phyloP scores from a whole-genome alignment of 805 yeast genomes.

The Brettanomyces anomalus region DNA sequence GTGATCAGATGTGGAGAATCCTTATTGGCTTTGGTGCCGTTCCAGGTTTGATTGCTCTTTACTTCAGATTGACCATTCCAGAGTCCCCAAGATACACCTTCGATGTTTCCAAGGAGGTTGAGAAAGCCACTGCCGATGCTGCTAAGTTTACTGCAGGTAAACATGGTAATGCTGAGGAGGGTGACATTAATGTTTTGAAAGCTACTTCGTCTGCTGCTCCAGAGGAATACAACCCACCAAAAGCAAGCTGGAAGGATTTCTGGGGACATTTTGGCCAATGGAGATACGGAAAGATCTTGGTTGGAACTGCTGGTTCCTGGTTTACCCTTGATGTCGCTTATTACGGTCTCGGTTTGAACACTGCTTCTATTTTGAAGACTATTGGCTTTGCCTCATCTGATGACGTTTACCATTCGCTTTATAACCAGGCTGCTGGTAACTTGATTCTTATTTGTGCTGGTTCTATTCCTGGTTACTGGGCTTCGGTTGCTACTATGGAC shows the following conservation, averaged over 20 bases:
- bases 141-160: conserved; percentile 42
- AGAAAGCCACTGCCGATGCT: conserved; percentile 47
- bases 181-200: conserved; percentile 35
- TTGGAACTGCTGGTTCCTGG: conserved; percentile 93
- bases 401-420: conserved; percentile 62
- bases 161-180: conserved; percentile 39
- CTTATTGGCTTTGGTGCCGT: conserved; percentile 83
- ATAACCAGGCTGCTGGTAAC: conserved; percentile 84
- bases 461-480: conserved; percentile 92
- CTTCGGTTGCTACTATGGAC: conserved; percentile 71
- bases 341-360: conserved; percentile 81
- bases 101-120: conserved; percentile 57
- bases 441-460: conserved; percentile 91
- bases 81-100: conserved; percentile 89
- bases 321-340: conserved; percentile 83
- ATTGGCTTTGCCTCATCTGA: conserved; percentile 73
- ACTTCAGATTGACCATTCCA: conserved; percentile 89
- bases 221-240: conserved; percentile 49
- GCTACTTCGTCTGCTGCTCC: conserved; percentile 33
- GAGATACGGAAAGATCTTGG: conserved; percentile 74
- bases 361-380: conserved; percentile 68
- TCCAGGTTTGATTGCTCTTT: conserved; percentile 77
- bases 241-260: conserved; percentile 76
- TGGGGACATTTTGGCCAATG: conserved; percentile 67
- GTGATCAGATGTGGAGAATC: conserved; percentile 94